Percentiles rank a stretch among this genome's conserved stretches.
Evolutionary conservation across 257 asterid genomes (phyloP).

Genomic region (Petunia secreta): DNA sequence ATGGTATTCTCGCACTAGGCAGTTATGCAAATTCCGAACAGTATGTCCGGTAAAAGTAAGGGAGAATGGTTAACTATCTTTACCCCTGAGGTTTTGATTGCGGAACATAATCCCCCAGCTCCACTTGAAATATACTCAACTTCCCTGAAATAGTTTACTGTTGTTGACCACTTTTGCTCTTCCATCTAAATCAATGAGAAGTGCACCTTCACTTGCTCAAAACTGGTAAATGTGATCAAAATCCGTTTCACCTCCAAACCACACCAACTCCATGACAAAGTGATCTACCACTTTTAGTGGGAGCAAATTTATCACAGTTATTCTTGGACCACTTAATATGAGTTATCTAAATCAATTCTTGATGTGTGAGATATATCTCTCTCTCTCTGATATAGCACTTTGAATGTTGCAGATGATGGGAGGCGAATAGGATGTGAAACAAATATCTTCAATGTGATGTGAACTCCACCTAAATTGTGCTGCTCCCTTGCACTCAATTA

Average conservation of each 20-base stretch:
- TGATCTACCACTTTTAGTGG: no score
- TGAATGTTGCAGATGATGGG: conserved; percentile 27
- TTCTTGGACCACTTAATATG: no score
- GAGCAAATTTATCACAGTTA: no score
- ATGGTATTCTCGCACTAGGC: neutral
- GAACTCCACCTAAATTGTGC: neutral
- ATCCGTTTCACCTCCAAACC: conserved; percentile 13
- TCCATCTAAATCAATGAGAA: neutral
- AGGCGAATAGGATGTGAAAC: conserved; percentile 17
- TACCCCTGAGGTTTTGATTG: neutral
- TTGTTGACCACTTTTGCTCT: neutral
- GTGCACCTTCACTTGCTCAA: neutral
- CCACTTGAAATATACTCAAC: neutral
- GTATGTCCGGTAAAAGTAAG: neutral
- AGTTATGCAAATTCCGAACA: neutral
- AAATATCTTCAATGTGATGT: neutral
- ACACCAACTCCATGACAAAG: neutral
- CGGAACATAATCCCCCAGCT: neutral
- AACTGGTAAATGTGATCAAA: conserved; percentile 1
- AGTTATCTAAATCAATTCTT: neutral
- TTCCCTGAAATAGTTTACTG: neutral
- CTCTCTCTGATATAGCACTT: neutral
- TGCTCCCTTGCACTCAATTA: neutral
- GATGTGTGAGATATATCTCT: neutral
- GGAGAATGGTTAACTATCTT: neutral